These are phyloP conservation scores for Massariosphaeria phaeospora DNA, from an alignment of 495 filamentous ascomycete genomes.

Conservation along the genomic window DNA sequence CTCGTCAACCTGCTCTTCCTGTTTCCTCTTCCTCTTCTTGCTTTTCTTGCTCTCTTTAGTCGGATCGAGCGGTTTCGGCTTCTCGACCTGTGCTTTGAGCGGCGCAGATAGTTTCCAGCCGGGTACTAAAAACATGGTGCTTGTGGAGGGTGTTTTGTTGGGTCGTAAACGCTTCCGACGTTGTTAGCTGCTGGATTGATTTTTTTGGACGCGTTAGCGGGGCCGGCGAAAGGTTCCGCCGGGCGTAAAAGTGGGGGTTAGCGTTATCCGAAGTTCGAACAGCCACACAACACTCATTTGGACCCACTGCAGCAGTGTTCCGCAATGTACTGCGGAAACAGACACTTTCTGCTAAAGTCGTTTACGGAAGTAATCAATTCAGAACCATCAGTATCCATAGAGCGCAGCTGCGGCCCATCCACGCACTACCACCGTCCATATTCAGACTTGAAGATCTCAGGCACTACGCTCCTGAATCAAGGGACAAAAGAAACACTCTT, in stretches of 20 bases:
- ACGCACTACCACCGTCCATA: not conserved
- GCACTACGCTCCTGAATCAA: not conserved
- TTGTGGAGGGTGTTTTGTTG: not conserved
- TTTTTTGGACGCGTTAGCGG: too few relatives aligned
- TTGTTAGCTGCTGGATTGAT: not conserved
- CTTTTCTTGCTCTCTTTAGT: conserved; percentile 48
- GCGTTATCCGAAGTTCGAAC: not conserved
- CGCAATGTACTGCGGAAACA: too few relatives aligned
- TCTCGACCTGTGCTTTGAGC: conserved; percentile 63
- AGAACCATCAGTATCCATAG: too few relatives aligned
- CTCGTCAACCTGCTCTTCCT: conserved; percentile 65
- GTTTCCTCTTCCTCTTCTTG: conserved; percentile 35
- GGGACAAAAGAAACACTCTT: too few relatives aligned
- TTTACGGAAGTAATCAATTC: too few relatives aligned
- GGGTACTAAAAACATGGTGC: conserved; percentile 83
- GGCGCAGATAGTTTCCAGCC: conserved; percentile 78
- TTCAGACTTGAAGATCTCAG: not conserved
- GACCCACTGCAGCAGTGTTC: not conserved
- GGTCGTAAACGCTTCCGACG: not conserved
- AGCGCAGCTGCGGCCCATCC: too few relatives aligned
- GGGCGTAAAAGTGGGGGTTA: not conserved
- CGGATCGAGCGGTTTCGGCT: conserved; percentile 51
- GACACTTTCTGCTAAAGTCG: too few relatives aligned
- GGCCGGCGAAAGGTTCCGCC: not conserved
- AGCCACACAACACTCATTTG: not conserved